Percentiles rank a stretch among this genome's conserved stretches.
Conservation (phyloP, 495 filamentous ascomycete genomes). For the Xylaria grammica region DNA sequence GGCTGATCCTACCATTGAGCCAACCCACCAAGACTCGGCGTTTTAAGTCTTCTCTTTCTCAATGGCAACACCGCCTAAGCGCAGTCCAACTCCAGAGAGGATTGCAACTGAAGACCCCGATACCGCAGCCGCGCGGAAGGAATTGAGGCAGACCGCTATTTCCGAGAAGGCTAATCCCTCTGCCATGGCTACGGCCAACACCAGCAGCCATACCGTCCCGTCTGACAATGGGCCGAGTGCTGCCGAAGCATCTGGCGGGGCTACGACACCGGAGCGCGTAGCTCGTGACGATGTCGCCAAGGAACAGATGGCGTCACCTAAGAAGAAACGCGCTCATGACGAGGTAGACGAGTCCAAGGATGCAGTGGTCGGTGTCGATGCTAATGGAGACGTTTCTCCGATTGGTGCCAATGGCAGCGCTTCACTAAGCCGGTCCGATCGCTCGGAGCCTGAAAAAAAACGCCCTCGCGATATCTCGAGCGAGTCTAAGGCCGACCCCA, state of each 20-base stretch:
- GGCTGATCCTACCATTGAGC: neutral
- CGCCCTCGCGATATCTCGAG: slow-evolving; percentile 51
- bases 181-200: slow-evolving; percentile 29
- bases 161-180: slow-evolving; percentile 48
- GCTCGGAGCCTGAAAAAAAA: slow-evolving; percentile 63
- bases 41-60: neutral
- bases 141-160: slow-evolving; percentile 59
- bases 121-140: slow-evolving; percentile 59
- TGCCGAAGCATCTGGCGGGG: slow-evolving; percentile 23
- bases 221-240: slow-evolving; percentile 23
- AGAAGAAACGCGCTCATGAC: slow-evolving; percentile 62
- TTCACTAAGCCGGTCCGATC: slow-evolving; percentile 44
- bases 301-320: slow-evolving; percentile 57
- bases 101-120: slow-evolving; percentile 53
- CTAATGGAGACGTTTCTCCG: slow-evolving; percentile 43
- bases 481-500: slow-evolving; percentile 24
- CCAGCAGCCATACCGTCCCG: slow-evolving; percentile 14
- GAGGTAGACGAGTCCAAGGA: slow-evolving; percentile 53
- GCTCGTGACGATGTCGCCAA: slow-evolving; percentile 44
- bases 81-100: slow-evolving; percentile 34
- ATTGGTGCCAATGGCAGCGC: slow-evolving; percentile 35
- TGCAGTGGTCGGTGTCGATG: slow-evolving; percentile 21
- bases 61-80: slow-evolving; percentile 34
- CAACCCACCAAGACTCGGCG: neutral
- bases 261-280: slow-evolving; percentile 39